Base-by-base conservation (phyloP, 2,329 filamentous ascomycete genomes). In the Monosporascus sp. region DNA sequence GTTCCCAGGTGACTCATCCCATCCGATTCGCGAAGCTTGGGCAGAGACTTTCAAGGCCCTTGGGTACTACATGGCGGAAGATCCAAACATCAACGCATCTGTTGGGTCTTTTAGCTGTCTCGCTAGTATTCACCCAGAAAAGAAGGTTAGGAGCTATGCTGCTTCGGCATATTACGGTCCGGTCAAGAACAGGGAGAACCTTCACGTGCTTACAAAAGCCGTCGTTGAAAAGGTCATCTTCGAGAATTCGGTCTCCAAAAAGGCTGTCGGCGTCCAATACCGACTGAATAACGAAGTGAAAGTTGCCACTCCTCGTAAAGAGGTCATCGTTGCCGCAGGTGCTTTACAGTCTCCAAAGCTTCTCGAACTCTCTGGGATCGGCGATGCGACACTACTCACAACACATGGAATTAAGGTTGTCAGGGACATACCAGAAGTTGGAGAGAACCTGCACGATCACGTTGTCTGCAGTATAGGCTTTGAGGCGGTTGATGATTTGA, bases 211-310 rank as follows among this genome's bases (percentile, higher is more conserved):
- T 19, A 51, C 54, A 11, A 37, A 41, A 40, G 57, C 60, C 3
- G 17, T 49, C 7, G 60, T 55, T 5, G 44, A 59, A 14, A 59
- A 54, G 35, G 49, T 63, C 8, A 9, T 63, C 9, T 58, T 63
- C 24, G 38, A 48, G 22, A 16, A 44, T 17, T 26, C 51, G 31
- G 11, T n/a, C 6, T 38, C 31, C 20, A 38, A 35, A 5, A 54
- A 45, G 19, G 60, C 60, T 11, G 17, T 9, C 7, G 43, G 43
- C 7, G 16, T 45, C 20, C 43, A 45, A 45, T 45, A 45, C 20
- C 22, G 43, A 8, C 19, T 24, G 8, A 22, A 45, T 11, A 22
- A 19, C 9, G 22, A 45, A 19, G 24, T 14, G 22, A 45, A 45
- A 26, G 16, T 17, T 6, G 43, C 17, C 3, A 7, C 14, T 45